Base-by-base conservation (phyloP, 768 basidiomycete species). In the Pleurotus sapidus region DNA sequence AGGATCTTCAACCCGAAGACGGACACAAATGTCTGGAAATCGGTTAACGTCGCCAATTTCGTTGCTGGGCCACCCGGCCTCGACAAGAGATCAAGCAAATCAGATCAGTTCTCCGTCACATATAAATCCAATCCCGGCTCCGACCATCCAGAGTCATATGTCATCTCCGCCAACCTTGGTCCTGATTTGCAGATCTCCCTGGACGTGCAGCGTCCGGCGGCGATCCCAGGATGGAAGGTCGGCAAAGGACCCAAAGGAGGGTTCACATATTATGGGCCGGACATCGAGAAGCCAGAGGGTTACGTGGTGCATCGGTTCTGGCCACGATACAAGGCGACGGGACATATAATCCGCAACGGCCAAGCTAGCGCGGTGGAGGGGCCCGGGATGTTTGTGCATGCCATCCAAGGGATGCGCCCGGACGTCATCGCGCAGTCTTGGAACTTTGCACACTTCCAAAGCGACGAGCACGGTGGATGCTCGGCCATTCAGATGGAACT, bases 331-430 rank as follows among this genome's bases (percentile, higher is more conserved):
- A 64, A 72, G 27, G 82, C 79, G 15, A 75, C 77, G 23, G 95
- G 95, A 4, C 80, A 84, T 62, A 66, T 95, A 70, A 82, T 90
- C 48, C 70, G 76, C 60, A 81, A 84, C 30, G 91, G 91, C 45
- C 72, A 82, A 57, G 87, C 87, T 5, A 72, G 75, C 56, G 49
- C 75, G 6, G 72, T 84, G 55, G 69, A 81, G 30, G 91, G 89
- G 45, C 74, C 81, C 38, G 92, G 93, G 25, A 91, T 94, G 89
- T 86, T 96, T 70, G 82, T 95, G 17, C 92, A 96, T 70, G 96
- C 96, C 46, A 97, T 98, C 69, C 96, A 98, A 69, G 97, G 96
- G 70, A 96, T 99, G 93, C 84, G 94, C 6, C 95, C 96, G 49
- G 91, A 99, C 72, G 82, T 93, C 56, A 85, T 97, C 64, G 97